Conservation (phyloP, 495 filamentous ascomycete species). For the Glonium stellatum region DNA sequence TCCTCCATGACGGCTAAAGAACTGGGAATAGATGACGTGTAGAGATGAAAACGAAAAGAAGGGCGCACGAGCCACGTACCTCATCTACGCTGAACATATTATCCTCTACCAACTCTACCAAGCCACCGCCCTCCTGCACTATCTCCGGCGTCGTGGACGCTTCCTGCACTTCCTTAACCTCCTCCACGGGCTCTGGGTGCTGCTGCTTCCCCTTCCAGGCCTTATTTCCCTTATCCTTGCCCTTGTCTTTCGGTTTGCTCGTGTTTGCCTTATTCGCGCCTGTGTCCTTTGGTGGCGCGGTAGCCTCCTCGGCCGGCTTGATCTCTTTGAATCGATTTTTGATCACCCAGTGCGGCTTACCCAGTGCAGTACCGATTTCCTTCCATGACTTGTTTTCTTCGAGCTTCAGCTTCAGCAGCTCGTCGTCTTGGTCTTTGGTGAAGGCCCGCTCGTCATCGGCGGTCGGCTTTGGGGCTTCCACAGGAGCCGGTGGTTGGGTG, state of each 20-base stretch:
- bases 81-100: constrained; percentile 17
- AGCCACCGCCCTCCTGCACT: constrained; percentile 1
- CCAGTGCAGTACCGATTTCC: constrained; percentile 12
- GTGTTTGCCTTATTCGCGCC: constrained; percentile 2
- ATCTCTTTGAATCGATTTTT: constrained; percentile 23
- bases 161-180: neutral
- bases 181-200: neutral
- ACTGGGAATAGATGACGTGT: no score
- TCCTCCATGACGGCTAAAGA: no score
- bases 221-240: constrained; percentile 13
- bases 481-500: neutral
- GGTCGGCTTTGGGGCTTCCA: neutral
- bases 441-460: constrained; percentile 1
- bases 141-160: neutral
- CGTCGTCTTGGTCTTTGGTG: constrained; percentile 21
- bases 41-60: neutral
- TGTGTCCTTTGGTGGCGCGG: neutral
- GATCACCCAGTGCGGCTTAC: constrained; percentile 9
- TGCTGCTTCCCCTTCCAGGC: neutral
- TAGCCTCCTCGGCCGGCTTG: constrained; percentile 10
- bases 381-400: constrained; percentile 14
- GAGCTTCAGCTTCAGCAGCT: constrained; percentile 22
- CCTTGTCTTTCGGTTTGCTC: constrained; percentile 8
- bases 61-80: neutral
- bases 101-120: constrained; percentile 11